Evolutionary conservation across 2,329 filamentous ascomycete species (phyloP).

Genomic region (Colletotrichum abscissum): DNA sequence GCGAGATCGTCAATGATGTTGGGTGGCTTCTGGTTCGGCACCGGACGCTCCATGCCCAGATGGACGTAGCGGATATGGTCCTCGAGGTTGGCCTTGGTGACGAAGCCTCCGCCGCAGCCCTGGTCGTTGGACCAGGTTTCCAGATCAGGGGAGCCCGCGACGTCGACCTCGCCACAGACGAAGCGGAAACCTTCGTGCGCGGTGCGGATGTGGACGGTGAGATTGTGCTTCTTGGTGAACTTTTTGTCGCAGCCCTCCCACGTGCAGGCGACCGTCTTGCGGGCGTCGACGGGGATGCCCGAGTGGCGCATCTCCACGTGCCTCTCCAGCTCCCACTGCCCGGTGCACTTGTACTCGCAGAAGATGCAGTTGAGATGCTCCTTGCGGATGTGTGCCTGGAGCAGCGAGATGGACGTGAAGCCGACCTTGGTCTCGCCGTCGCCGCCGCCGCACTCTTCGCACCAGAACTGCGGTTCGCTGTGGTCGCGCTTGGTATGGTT

Average conservation of each 20-base stretch:
- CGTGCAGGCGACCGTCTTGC: slow-evolving; percentile 75
- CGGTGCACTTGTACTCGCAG: slow-evolving; percentile 76
- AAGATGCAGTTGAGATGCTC: slow-evolving; percentile 81
- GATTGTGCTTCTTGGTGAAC: slow-evolving; percentile 87
- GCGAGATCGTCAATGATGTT: slow-evolving; percentile 56
- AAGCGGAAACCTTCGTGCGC: slow-evolving; percentile 83
- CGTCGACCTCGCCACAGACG: slow-evolving; percentile 78
- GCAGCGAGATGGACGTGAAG: slow-evolving; percentile 78
- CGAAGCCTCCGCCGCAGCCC: slow-evolving; percentile 81
- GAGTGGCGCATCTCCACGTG: slow-evolving; percentile 86
- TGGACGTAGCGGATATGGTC: slow-evolving; percentile 89
- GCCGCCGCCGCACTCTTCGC: slow-evolving; percentile 73
- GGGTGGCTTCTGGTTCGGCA: slow-evolving; percentile 22
- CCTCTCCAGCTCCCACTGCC: slow-evolving; percentile 74
- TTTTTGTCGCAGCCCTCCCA: slow-evolving; percentile 76
- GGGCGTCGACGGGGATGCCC: slow-evolving; percentile 68
- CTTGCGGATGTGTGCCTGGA: slow-evolving; percentile 79
- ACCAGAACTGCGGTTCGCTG: slow-evolving; percentile 77
- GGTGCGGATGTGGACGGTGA: slow-evolving; percentile 81
- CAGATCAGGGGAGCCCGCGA: slow-evolving; percentile 68
- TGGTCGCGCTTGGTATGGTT: slow-evolving; percentile 79
- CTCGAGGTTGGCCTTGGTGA: slow-evolving; percentile 81
- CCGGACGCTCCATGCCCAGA: slow-evolving; percentile 67
- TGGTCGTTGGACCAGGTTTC: slow-evolving; percentile 71
- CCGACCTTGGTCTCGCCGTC: slow-evolving; percentile 58